phyloP scores from a whole-genome alignment of 495 filamentous ascomycete genomes.

The Glarea lozoyensis region DNA sequence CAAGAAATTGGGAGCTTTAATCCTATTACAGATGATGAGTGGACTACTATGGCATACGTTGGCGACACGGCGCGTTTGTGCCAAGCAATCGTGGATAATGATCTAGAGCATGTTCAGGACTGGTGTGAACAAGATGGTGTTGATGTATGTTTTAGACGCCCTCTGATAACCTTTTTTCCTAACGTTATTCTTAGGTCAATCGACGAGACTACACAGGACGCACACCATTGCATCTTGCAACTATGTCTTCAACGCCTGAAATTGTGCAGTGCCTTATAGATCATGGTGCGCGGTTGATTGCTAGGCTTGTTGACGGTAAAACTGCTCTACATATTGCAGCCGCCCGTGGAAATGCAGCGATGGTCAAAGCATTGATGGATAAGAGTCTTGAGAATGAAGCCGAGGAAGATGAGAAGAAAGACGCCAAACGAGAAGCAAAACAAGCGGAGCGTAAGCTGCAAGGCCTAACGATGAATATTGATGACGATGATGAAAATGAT shows the following conservation, averaged over 20 bases:
- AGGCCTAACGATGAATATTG: conserved; percentile 24
- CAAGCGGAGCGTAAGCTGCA: conserved; percentile 12
- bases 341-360: conserved; percentile 54
- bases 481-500: conserved; percentile 31
- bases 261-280: conserved; percentile 66
- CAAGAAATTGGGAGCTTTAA: conserved; percentile 68
- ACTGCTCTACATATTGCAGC: conserved; percentile 75
- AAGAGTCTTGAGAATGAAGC: conserved; percentile 65
- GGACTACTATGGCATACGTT: conserved; percentile 73
- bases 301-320: conserved; percentile 65
- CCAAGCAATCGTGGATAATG: conserved; percentile 64
- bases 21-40: conserved; percentile 70
- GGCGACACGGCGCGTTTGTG: conserved; percentile 63
- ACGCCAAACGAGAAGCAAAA: conserved; percentile 20
- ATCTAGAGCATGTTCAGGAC: conserved; percentile 54
- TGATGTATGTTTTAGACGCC: conserved; percentile 7
- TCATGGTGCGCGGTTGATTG: conserved; percentile 58
- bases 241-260: conserved; percentile 53
- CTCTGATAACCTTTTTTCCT: neutral
- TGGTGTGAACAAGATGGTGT: conserved; percentile 53
- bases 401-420: conserved; percentile 49
- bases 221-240: conserved; percentile 69
- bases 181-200: conserved; percentile 4
- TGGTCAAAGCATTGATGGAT: conserved; percentile 57
- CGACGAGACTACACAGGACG: conserved; percentile 67